phyloP scores from a whole-genome alignment of 495 filamentous ascomycete species.

The Penicillium roqueforti region DNA sequence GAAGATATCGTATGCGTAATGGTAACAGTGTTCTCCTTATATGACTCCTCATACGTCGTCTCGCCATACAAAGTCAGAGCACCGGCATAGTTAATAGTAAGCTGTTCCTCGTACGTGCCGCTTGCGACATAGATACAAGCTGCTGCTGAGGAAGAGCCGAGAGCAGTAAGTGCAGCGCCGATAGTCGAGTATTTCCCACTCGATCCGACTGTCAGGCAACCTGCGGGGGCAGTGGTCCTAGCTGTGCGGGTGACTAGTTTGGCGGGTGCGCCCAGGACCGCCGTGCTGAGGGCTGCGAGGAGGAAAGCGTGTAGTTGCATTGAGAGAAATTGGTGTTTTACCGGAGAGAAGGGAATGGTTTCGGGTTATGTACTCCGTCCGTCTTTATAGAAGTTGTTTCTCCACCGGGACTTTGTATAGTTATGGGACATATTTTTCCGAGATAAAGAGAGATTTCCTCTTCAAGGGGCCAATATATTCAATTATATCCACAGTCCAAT shows the following conservation, averaged over 20 bases:
- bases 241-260: conserved; percentile 8
- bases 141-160: conserved; percentile 19
- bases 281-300: conserved; percentile 10
- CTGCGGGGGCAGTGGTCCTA: conserved; percentile 25
- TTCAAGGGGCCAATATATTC: neutral
- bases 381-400: neutral
- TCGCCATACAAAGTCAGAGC: conserved; percentile 48
- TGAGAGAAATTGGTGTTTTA: neutral
- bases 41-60: conserved; percentile 53
- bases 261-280: conserved; percentile 10
- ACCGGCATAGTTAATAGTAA: conserved; percentile 46
- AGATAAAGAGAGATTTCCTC: conserved; percentile 11
- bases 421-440: neutral
- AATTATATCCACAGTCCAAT: neutral
- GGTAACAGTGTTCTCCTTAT: conserved; percentile 56
- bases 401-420: neutral
- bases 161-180: conserved; percentile 21
- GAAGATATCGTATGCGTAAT: conserved; percentile 52
- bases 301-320: conserved; percentile 1
- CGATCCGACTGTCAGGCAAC: conserved; percentile 28
- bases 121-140: conserved; percentile 36
- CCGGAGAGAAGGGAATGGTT: neutral
- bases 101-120: conserved; percentile 45
- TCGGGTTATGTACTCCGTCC: neutral
- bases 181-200: conserved; percentile 27